Conservation (phyloP, 202 grass and related monocot genomes). For the Dendrocalamus latiflorus region DNA sequence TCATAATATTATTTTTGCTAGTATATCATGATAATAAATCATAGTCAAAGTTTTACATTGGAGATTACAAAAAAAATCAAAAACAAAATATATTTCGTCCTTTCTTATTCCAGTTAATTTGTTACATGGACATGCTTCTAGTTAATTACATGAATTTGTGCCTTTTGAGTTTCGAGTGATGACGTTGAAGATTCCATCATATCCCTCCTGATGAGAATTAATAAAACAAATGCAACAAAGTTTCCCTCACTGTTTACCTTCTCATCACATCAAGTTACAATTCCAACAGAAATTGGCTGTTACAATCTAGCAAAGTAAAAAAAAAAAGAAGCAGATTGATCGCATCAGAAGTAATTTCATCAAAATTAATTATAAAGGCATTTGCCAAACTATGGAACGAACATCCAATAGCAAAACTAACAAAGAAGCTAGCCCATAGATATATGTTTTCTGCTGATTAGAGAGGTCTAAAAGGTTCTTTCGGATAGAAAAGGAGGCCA, state of each 20-base stretch:
- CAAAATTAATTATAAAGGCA: too few species aligned
- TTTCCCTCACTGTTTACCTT: not conserved
- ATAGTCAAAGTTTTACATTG: too few species aligned
- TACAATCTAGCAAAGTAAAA: not conserved
- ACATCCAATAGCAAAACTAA: too few species aligned
- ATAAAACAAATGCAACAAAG: not conserved
- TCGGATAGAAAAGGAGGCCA: not conserved
- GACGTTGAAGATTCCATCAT: not conserved
- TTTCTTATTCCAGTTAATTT: too few species aligned
- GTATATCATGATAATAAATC: too few species aligned
- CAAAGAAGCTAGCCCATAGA: too few species aligned
- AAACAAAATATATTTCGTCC: too few species aligned
- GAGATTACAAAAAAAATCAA: too few species aligned
- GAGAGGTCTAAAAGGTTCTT: conserved; percentile 4
- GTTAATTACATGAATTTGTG: too few species aligned
- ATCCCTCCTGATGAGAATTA: not conserved
- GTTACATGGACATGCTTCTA: not conserved
- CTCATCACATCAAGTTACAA: not conserved
- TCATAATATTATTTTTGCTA: too few species aligned
- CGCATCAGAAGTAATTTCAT: too few species aligned
- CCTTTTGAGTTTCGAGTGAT: not conserved
- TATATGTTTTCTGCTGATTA: not conserved
- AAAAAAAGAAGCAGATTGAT: not conserved
- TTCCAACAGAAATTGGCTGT: not conserved
- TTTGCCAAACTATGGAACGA: too few species aligned